Conservation (phyloP, 345 rosid genomes). For the Nasturtium officinale region DNA sequence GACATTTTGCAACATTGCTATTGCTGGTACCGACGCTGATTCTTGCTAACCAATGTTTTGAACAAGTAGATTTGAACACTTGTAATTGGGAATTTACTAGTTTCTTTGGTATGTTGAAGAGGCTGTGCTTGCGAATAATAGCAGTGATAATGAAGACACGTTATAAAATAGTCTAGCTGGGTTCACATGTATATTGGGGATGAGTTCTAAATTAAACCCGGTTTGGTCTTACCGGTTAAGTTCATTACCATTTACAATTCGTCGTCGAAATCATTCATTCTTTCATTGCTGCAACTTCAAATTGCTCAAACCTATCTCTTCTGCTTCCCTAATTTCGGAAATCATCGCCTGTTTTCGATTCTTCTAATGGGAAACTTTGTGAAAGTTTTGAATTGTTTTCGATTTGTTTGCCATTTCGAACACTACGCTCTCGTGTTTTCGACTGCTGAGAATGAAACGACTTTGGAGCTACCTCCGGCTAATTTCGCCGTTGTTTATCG, state of each 20-base stretch:
- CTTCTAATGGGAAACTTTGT: background rate
- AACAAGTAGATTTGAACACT: background rate
- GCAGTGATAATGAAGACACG: background rate
- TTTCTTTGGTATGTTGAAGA: background rate
- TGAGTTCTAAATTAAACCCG: background rate
- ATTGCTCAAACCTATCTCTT: background rate
- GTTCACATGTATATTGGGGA: background rate
- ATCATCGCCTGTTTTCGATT: background rate
- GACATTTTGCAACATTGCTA: conserved; percentile 6
- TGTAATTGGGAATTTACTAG: background rate
- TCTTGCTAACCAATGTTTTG: conserved; percentile 11
- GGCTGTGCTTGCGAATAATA: background rate
- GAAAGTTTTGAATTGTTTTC: background rate
- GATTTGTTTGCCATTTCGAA: background rate
- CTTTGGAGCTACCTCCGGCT: background rate
- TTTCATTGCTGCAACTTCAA: background rate
- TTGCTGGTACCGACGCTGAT: conserved; percentile 16
- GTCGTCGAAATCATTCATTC: background rate
- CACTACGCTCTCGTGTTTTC: background rate
- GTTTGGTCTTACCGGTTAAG: background rate
- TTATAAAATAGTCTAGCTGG: background rate
- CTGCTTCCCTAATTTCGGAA: background rate
- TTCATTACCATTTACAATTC: background rate
- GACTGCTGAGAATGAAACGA: background rate
- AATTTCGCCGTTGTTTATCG: background rate